Conservation (phyloP, 2,329 filamentous ascomycete genomes). For the Triangularia setosa region DNA sequence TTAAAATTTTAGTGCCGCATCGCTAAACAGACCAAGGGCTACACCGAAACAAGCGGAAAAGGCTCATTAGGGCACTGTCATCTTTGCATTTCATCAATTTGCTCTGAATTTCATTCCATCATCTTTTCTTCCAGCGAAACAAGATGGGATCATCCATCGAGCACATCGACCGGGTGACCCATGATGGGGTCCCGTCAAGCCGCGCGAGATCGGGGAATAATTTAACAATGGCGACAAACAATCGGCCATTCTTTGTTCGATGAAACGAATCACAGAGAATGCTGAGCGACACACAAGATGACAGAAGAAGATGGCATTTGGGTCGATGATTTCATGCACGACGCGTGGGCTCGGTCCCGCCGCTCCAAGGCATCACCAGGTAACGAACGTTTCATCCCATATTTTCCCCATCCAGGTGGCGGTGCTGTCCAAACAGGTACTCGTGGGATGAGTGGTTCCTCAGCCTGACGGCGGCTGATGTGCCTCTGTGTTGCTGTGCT, state of each 20-base stretch:
- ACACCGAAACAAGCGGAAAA: not conserved
- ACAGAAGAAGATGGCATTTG: not conserved
- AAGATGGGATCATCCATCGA: not conserved
- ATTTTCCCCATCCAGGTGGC: not conserved
- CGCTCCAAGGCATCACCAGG: not conserved
- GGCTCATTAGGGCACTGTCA: not conserved
- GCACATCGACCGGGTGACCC: not conserved
- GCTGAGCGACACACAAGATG: not conserved
- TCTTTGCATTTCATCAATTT: not conserved
- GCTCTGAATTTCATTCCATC: not conserved
- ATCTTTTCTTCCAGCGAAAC: not conserved
- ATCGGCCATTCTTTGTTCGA: not conserved
- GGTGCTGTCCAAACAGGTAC: conserved; percentile 8
- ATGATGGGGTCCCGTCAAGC: not conserved
- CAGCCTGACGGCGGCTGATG: conserved; percentile 8
- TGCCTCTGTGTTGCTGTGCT: conserved; percentile 1
- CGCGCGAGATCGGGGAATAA: not conserved
- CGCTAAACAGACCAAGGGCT: not conserved
- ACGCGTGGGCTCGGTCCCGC: not conserved
- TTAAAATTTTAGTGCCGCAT: not conserved
- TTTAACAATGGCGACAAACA: not conserved
- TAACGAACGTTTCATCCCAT: conserved; percentile 9
- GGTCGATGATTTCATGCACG: not conserved
- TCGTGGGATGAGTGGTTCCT: not conserved
- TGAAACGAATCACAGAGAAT: not conserved